phyloP scores from a whole-genome alignment of 2,329 filamentous ascomycete genomes.

The Sarocladium kiliense region DNA sequence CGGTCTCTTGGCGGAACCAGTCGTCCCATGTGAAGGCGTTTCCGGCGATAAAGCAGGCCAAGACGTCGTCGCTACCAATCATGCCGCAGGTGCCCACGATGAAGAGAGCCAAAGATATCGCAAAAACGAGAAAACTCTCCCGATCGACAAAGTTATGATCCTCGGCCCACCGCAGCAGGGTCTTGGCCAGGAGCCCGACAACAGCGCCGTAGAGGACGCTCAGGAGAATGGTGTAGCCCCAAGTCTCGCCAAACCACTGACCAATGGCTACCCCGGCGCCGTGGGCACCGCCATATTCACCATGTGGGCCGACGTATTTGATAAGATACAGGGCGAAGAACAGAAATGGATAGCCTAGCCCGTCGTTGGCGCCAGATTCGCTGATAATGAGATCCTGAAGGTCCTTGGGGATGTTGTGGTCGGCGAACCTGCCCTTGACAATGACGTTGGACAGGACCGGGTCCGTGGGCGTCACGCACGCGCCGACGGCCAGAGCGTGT shows the following conservation, averaged over 20 bases:
- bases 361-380: slow-evolving; percentile 63
- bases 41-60: slow-evolving; percentile 89
- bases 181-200: slow-evolving; percentile 20
- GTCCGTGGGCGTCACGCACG: slow-evolving; percentile 89
- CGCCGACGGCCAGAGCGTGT: slow-evolving; percentile 73
- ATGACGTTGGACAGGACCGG: slow-evolving; percentile 84
- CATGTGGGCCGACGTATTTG: slow-evolving; percentile 32
- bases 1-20: slow-evolving; percentile 85
- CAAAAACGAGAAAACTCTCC: slow-evolving; percentile 84
- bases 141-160: slow-evolving; percentile 75
- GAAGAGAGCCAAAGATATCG: slow-evolving; percentile 79
- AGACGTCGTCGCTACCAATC: slow-evolving; percentile 81
- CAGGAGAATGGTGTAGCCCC: slow-evolving; percentile 41
- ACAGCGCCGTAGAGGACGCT: slow-evolving; percentile 35
- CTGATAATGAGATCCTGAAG: slow-evolving; percentile 76
- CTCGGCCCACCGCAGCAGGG: slow-evolving; percentile 78
- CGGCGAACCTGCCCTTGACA: slow-evolving; percentile 89
- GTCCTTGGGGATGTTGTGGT: slow-evolving; percentile 78
- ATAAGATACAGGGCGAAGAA: slow-evolving; percentile 40
- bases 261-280: slow-evolving; percentile 35
- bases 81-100: slow-evolving; percentile 82
- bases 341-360: slow-evolving; percentile 50
- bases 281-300: slow-evolving; percentile 27
- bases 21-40: slow-evolving; percentile 91
- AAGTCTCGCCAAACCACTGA: slow-evolving; percentile 40